Evolutionary conservation across 2,329 filamentous ascomycete species (phyloP).

Genomic region (Curvularia sp.): DNA sequence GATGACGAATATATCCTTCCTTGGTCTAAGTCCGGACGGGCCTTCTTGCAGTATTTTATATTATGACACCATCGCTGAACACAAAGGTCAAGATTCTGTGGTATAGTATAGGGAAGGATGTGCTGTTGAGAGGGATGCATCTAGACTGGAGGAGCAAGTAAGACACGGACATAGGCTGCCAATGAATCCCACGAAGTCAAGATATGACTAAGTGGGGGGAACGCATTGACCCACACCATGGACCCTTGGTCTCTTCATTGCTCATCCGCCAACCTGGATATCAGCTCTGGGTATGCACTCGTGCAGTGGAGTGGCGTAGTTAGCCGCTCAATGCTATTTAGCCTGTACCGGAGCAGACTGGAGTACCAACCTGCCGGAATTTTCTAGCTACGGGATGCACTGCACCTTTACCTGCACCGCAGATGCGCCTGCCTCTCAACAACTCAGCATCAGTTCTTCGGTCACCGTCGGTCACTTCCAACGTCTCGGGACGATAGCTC

Average conservation of each 20-base stretch:
- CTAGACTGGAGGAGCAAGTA: background rate
- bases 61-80: no score
- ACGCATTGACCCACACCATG: background rate
- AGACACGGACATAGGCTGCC: background rate
- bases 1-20: background rate
- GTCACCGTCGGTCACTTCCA: background rate
- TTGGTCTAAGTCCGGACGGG: no score
- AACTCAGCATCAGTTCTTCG: background rate
- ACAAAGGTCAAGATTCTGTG: no score
- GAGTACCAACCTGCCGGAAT: background rate
- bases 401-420: background rate
- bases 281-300: background rate
- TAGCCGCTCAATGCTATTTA: background rate
- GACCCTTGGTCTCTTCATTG: background rate
- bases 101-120: no score
- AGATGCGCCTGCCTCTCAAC: background rate
- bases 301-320: background rate
- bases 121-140: no score
- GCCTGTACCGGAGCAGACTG: background rate
- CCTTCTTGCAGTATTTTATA: no score
- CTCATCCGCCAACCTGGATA: slow-evolving; percentile 4
- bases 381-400: background rate
- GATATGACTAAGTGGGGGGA: background rate
- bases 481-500: background rate
- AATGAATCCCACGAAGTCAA: background rate